A percentile compares a stretch with the other conserved stretches of the same genome.
Conservation (phyloP, 805 yeast species). For the Lachancea quebecensis region DNA sequence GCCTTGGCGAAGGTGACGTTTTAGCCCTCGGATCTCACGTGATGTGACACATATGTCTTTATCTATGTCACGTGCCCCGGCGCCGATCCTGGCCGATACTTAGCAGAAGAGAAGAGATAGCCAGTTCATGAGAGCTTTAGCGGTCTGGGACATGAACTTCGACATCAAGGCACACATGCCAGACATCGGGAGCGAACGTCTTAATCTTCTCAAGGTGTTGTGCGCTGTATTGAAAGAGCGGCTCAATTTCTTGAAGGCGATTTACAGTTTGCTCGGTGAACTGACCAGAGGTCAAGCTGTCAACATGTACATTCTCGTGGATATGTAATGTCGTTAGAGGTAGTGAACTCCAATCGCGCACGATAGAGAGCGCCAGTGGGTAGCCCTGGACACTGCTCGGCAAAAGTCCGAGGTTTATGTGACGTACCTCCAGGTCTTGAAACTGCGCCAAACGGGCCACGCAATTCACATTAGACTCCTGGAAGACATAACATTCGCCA, state of each 20-base stretch:
- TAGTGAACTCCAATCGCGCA: conserved; percentile 7
- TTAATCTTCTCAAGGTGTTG: conserved; percentile 58
- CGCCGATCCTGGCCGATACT: too few species aligned
- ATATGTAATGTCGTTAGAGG: conserved; percentile 43
- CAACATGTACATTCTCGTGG: conserved; percentile 58
- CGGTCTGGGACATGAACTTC: background rate
- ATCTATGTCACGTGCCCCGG: too few species aligned
- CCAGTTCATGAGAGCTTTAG: background rate
- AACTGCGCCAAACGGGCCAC: conserved; percentile 33
- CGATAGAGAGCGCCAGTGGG: conserved; percentile 35
- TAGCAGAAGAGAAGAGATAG: too few species aligned
- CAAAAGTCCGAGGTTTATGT: conserved; percentile 71
- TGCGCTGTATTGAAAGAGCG: conserved; percentile 8
- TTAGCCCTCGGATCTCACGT: background rate
- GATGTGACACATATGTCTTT: too few species aligned
- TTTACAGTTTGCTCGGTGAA: too few species aligned
- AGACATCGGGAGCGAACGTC: conserved; percentile 81
- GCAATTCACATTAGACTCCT: conserved; percentile 56
- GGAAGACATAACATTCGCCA: conserved; percentile 38
- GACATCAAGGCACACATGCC: conserved; percentile 61
- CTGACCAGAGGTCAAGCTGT: conserved; percentile 2
- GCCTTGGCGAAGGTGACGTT: background rate
- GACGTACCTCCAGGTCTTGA: conserved; percentile 30
- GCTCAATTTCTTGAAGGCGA: conserved; percentile 4
- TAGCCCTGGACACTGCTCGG: conserved; percentile 66